Evolutionary conservation across 306 rosid species (phyloP), one percentile per base, ranked within the genome.

Genomic region (Cucumis cinereus): DNA sequence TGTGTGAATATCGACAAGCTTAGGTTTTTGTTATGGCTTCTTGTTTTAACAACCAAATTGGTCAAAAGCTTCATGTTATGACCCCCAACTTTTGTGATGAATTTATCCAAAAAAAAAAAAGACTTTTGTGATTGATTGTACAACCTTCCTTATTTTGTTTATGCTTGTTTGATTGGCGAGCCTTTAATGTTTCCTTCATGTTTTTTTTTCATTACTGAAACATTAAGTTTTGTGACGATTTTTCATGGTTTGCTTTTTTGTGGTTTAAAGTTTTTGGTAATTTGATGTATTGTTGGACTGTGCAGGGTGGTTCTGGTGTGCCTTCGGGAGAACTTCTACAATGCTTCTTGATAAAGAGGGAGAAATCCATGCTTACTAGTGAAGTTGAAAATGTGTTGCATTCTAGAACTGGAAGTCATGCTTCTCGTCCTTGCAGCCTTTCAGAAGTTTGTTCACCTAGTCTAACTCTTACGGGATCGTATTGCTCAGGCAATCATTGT

Each of bases 341-440:
- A 70, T 61, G 80, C 79, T 67, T 78, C 61, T 47, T 35, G 78
- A 81, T 73, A 60, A 75, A 77, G 61, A 80, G 76, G 54, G 80
- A 73, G 19, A 63, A 63, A 22, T 76, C 74, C 78, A 40, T 61
- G 75, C 71, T 64, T 59, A 75, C 56, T 61, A 43, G 73, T 73
- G 86, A 69, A 74, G 80, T 62, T 75, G 77, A 77, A 71, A 68
- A 81, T 68, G 53, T 56, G 49, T 81, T 75, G 79, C 19, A 53
- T 75, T 81, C 61, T 76, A 63, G 52, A 56, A 78, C 47, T 43
- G 89, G 54, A 79, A 86, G 54, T 40, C 11, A 78, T 74, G 35
- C 53, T 61, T 50, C 63, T 72, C 36, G 17, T 76, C 17, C 28
- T 71, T 38, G 79, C 76, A 79, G 59, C 73, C 47, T 74, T 78